Evolutionary conservation across 257 asterid genomes (phyloP), one percentile per base, ranked within the genome.

Genomic region (Anisodus acutangulus): DNA sequence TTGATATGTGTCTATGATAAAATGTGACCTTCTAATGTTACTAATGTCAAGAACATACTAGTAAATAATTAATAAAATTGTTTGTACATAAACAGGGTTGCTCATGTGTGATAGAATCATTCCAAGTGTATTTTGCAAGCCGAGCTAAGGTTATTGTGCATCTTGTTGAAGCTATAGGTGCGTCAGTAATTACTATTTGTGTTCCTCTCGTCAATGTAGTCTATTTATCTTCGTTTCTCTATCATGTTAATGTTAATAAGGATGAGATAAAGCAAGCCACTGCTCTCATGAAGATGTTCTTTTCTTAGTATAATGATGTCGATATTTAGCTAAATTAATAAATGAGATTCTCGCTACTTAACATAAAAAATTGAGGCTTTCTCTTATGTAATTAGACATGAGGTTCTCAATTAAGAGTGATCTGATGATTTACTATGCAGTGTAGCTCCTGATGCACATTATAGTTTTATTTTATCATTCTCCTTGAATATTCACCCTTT

Each of bases 131-230:
- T 83, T 84, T 93, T 57, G 70, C 90, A 85, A 92, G 90, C 83
- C 89, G 98, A 55, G 93, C 86, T 80, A 93, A 81, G 83, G 90
- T 92, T 86, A 93, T 95, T 82, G 72, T 89, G 80, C 89, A 89
- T 15, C 96, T 95, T 22, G 97, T 94, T 3, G 98, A 95, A 90
- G 99, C 98, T 74, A 88, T 95, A 55, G 98, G 98, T 95, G 89
- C 16, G 91, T 85, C 43, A 53, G 54, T 43, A 58, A 47, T 1
- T n/a, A 72, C 39, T n/a, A 9, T 12, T 9, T 71, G 9, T 45
- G 39, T n/a, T 59, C 59, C 3, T 45, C 41, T 72, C 39, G 4
- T 72, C 55, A 72, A 72, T 68, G 26, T 39, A 68, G 78, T 68
- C 26, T 68, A 5, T 70, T 1, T 70, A 70, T 71, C 58, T 11